These are phyloP conservation scores for Colletotrichum sp. DNA, from an alignment of 2,329 filamentous ascomycete species.

Conservation along the genomic window DNA sequence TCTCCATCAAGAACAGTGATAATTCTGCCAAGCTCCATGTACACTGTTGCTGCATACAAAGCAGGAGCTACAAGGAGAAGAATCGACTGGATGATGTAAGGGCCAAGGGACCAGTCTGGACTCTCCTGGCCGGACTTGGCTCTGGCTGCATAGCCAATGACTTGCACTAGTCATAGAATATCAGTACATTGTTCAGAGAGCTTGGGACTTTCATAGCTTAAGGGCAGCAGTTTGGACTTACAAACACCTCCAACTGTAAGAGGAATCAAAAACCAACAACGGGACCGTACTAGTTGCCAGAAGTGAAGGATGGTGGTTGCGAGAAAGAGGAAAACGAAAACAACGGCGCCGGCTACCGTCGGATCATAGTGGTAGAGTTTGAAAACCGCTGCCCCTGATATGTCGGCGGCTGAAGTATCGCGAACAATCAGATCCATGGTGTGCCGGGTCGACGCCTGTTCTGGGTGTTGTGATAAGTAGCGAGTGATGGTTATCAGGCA, in stretches of 20 bases:
- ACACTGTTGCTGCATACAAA: constrained; percentile 54
- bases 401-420: not conserved
- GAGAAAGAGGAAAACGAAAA: constrained; percentile 46
- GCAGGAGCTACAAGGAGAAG: constrained; percentile 50
- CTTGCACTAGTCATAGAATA: constrained; percentile 40
- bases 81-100: constrained; percentile 46
- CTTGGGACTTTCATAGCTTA: constrained; percentile 18
- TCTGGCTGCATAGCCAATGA: constrained; percentile 56
- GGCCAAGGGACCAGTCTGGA: constrained; percentile 38
- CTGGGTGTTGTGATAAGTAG: not conserved
- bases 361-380: constrained; percentile 53
- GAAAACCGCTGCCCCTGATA: not conserved
- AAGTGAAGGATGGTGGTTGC: constrained; percentile 42
- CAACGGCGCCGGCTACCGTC: constrained; percentile 43
- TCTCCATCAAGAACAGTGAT: constrained; percentile 41
- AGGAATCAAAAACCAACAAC: constrained; percentile 58
- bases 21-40: constrained; percentile 54
- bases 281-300: constrained; percentile 41
- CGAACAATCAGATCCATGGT: not conserved
- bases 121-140: constrained; percentile 45
- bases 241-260: constrained; percentile 55
- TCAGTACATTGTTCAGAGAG: not conserved
- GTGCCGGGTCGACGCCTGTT: not conserved
- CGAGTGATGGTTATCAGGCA: not conserved
- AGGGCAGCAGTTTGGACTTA: constrained; percentile 29